A percentile compares a stretch with the other conserved stretches of the same genome.
Conservation (phyloP, 176 grass and related monocot genomes). For the Bonia amplexicaulis region DNA sequence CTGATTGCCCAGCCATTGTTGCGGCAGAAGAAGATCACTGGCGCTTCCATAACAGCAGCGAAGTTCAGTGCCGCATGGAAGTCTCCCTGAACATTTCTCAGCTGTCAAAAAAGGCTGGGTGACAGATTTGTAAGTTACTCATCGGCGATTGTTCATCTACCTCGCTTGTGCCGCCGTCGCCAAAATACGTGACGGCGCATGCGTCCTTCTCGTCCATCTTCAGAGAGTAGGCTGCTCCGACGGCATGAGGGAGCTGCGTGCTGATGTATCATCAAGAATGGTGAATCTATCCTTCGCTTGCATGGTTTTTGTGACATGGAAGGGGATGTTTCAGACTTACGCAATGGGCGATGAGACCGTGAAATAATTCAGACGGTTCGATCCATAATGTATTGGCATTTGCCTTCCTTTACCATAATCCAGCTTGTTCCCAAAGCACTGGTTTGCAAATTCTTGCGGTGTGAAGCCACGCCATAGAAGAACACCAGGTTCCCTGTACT, state of each 20-base stretch:
- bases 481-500: slow-evolving; percentile 96
- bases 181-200: slow-evolving; percentile 78
- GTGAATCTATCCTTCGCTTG: slow-evolving; percentile 8
- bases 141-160: slow-evolving; percentile 27
- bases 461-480: slow-evolving; percentile 95
- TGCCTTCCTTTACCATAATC: slow-evolving; percentile 95
- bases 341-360: slow-evolving; percentile 83
- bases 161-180: slow-evolving; percentile 92
- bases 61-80: slow-evolving; percentile 94
- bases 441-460: slow-evolving; percentile 88
- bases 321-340: slow-evolving; percentile 43
- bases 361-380: slow-evolving; percentile 86
- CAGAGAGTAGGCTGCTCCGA: slow-evolving; percentile 91
- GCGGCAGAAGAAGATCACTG: slow-evolving; percentile 93
- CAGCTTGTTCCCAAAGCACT: slow-evolving; percentile 81
- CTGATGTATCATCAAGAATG: slow-evolving; percentile 37
- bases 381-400: slow-evolving; percentile 97
- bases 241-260: slow-evolving; percentile 91
- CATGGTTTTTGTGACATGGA: background rate
- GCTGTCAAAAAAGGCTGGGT: slow-evolving; percentile 26
- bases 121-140: background rate
- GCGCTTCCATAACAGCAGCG: slow-evolving; percentile 79
- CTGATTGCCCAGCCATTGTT: slow-evolving; percentile 99
- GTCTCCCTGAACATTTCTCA: slow-evolving; percentile 59
- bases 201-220: slow-evolving; percentile 92